Base-by-base conservation (phyloP, 805 yeast species). In the Wickerhamiella occidentalis region DNA sequence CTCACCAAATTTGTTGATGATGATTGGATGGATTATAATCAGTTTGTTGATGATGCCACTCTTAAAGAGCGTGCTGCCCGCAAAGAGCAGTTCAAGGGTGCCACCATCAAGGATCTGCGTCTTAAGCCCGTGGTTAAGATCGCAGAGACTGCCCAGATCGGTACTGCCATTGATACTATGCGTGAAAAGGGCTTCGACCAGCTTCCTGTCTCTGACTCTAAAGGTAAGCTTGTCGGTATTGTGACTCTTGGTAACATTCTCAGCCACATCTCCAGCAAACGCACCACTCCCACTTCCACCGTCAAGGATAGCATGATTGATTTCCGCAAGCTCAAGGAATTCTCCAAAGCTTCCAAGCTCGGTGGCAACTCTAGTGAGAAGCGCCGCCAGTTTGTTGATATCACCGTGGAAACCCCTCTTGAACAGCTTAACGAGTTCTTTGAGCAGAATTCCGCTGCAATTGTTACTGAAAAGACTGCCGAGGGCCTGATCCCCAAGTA, bases 1-100 rank as follows among this genome's bases (percentile, higher is more conserved):
- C 73, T 85, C 66, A 78, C 92, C 55, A 85, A 85, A 68, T 85
- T 85, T 61, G 90, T 84, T 35, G 94, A 85, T 64, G 94, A 85
- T 60, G 94, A 84, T 66, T 85, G 95, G 95, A 78, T 85, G 82
- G 75, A 74, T 63, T 77, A 77, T 58, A 83, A 85, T 63, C 82
- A 83, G 2, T 79, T 85, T 61, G 76, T 81, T 55, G 84, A 77
- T 55, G 74, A 74, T 47, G 68, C 58, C 22, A 68, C 72, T 49
- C 64, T 74, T 49, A 64, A 65, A 49, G 64, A 61, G 40, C 65
- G 65, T 47, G 62, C 64, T 29, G 58, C 62, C 48, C 61, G 62
- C 54, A 64, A 64, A 52, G 56, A 65, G 11, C 60, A 66, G 40
- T 74, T 72, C 64, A 66, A 71, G 48, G 73, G 73, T 42, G 78